Evolutionary conservation across 208 protist species (phyloP).

Genomic region (Acanthamoeba rhysodes): DNA sequence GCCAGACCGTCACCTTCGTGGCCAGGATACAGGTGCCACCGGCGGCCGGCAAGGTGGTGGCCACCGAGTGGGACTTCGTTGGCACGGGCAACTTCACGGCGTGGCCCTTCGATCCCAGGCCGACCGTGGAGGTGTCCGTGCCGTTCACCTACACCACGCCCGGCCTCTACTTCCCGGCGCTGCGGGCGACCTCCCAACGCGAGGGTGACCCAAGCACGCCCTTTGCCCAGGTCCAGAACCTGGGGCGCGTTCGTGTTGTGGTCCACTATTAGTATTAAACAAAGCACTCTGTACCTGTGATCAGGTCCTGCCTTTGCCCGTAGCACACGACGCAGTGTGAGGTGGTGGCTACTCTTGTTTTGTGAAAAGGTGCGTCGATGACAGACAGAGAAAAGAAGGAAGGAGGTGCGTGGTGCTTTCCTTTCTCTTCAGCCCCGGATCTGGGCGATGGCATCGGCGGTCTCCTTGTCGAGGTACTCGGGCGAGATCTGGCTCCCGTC

Average conservation of each 20-base stretch:
- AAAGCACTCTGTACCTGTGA: no score
- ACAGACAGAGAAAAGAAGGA: no score
- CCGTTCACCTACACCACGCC: background rate
- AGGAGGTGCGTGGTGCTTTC: no score
- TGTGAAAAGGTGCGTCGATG: no score
- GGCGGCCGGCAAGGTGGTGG: background rate
- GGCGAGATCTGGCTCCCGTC: conserved; percentile 38
- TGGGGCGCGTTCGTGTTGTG: conserved; percentile 20
- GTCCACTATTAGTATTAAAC: background rate
- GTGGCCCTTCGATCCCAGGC: background rate
- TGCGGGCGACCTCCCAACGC: conserved; percentile 21
- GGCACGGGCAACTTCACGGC: background rate
- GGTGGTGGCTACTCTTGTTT: no score
- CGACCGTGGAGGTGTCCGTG: background rate
- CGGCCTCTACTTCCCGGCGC: conserved; percentile 1
- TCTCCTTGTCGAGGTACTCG: conserved; percentile 41
- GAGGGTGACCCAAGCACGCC: conserved; percentile 6
- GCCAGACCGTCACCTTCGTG: conserved; percentile 22
- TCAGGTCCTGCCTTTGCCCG: no score
- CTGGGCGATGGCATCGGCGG: background rate
- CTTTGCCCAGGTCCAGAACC: background rate
- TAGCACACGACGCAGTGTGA: no score
- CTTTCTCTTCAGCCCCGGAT: background rate
- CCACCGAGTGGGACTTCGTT: conserved; percentile 17
- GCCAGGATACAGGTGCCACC: conserved; percentile 4